Conservation (phyloP, 805 yeast genomes). For the Barnettozyma salicaria region DNA sequence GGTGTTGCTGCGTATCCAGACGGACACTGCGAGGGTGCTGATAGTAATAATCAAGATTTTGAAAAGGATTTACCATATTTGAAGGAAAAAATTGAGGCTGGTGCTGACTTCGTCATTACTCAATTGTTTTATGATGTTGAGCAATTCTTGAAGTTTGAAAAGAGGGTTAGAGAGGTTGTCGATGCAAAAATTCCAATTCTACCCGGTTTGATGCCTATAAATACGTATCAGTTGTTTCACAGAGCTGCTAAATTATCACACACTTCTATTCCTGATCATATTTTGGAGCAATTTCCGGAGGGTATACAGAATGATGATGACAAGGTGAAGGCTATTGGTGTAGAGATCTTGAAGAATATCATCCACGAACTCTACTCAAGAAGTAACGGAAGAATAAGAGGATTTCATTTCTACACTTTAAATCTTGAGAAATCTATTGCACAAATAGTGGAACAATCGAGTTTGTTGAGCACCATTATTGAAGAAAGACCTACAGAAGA, state of each 20-base stretch:
- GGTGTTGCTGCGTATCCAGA: slow-evolving; percentile 99
- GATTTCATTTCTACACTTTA: slow-evolving; percentile 88
- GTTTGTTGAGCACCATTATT: slow-evolving; percentile 44
- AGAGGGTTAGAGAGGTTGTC: slow-evolving; percentile 37
- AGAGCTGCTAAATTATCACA: slow-evolving; percentile 87
- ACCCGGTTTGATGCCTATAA: slow-evolving; percentile 91
- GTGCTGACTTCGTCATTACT: too few species aligned
- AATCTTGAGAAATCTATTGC: slow-evolving; percentile 92
- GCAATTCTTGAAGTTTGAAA: slow-evolving; percentile 64
- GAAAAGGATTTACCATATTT: slow-evolving; percentile 69
- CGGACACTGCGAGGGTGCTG: slow-evolving; percentile 90
- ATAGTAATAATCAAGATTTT: slow-evolving; percentile 57
- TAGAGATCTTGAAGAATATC: slow-evolving; percentile 61
- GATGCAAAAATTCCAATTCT: slow-evolving; percentile 50
- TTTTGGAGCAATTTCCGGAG: slow-evolving; percentile 50
- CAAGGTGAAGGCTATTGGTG: slow-evolving; percentile 75
- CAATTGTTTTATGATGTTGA: slow-evolving; percentile 87
- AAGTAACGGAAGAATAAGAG: slow-evolving; percentile 56
- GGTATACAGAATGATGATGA: slow-evolving; percentile 64
- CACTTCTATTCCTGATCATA: slow-evolving; percentile 65
- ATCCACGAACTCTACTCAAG: slow-evolving; percentile 48
- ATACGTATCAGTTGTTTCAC: slow-evolving; percentile 73
- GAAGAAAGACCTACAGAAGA: slow-evolving; percentile 37
- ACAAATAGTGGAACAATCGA: slow-evolving; percentile 62
- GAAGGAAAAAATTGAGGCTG: slow-evolving; percentile 75